Evolutionary conservation across 768 basidiomycete genomes (phyloP).

Genomic region (Mycena haematopus): DNA sequence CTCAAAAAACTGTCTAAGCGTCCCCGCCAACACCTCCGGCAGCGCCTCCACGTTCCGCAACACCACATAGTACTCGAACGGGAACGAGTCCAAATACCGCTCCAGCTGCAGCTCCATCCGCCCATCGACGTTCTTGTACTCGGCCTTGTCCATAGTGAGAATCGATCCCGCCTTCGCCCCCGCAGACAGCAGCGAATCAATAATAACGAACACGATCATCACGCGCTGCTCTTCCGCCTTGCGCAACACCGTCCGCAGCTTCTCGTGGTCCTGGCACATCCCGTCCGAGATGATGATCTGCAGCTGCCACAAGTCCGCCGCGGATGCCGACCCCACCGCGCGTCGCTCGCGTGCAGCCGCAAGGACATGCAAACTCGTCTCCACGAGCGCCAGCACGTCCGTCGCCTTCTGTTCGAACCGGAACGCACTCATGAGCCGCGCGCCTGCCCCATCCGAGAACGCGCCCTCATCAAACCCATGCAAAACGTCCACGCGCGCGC

Average conservation of each 20-base stretch:
- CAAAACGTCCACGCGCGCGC: constrained; percentile 84
- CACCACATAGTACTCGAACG: constrained; percentile 98
- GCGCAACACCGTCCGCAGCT: constrained; percentile 77
- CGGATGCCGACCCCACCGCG: constrained; percentile 62
- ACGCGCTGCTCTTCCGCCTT: constrained; percentile 89
- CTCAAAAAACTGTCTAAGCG: constrained; percentile 92
- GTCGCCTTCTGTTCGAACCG: constrained; percentile 90
- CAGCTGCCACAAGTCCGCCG: constrained; percentile 93
- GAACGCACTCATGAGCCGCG: constrained; percentile 83
- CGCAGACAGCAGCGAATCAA: constrained; percentile 82
- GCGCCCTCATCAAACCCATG: constrained; percentile 86
- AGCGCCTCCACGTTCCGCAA: constrained; percentile 88
- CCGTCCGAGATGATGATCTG: constrained; percentile 99
- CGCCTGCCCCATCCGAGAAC: constrained; percentile 81
- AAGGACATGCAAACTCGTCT: constrained; percentile 76
- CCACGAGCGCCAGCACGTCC: constrained; percentile 82
- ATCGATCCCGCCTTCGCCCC: constrained; percentile 65
- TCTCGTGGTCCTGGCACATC: constrained; percentile 96
- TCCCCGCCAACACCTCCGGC: constrained; percentile 87
- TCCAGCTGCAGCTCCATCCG: constrained; percentile 86
- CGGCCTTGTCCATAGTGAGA: constrained; percentile 89
- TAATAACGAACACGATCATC: constrained; percentile 95
- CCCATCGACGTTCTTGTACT: constrained; percentile 82
- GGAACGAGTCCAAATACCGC: constrained; percentile 94
- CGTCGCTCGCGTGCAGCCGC: constrained; percentile 78